Evolutionary conservation across 2,329 filamentous ascomycete species (phyloP).

Genomic region (Penicillium sp.): DNA sequence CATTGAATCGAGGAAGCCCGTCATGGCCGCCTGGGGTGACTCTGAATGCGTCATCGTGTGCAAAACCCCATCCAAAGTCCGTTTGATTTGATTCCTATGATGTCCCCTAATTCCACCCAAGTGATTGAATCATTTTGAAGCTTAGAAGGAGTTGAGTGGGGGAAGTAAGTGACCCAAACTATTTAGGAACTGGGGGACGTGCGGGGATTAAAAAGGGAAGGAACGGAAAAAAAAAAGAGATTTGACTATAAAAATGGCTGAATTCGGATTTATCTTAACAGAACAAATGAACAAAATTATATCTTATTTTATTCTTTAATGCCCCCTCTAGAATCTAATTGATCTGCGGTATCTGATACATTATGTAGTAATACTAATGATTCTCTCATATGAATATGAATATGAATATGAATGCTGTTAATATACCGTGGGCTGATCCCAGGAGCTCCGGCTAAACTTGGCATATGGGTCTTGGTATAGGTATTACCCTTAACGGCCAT

Average conservation of each 20-base stretch:
- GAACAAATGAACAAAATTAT: too few relatives aligned
- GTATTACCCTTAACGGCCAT: neutral
- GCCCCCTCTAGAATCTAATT: too few relatives aligned
- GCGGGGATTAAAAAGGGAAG: constrained; percentile 22
- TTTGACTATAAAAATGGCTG: neutral
- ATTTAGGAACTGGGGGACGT: constrained; percentile 23
- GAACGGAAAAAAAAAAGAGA: neutral
- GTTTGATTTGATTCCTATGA: neutral
- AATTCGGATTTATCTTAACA: neutral
- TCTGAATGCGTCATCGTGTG: constrained; percentile 32
- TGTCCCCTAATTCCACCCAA: neutral
- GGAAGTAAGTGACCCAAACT: constrained; percentile 16
- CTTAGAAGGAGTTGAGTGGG: constrained; percentile 9
- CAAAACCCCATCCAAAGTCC: neutral
- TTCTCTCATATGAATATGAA: too few relatives aligned
- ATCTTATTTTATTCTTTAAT: too few relatives aligned
- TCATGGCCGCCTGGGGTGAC: constrained; percentile 31
- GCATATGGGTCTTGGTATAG: neutral
- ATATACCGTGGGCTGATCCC: constrained; percentile 9
- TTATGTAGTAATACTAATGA: too few relatives aligned
- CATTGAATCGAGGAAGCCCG: constrained; percentile 27
- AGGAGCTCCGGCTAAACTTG: constrained; percentile 5
- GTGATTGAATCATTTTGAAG: neutral
- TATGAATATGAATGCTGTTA: neutral
- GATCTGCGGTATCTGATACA: too few relatives aligned